Conservation (phyloP, 1,284 basidiomycete genomes). For the Golubevia sp. region DNA sequence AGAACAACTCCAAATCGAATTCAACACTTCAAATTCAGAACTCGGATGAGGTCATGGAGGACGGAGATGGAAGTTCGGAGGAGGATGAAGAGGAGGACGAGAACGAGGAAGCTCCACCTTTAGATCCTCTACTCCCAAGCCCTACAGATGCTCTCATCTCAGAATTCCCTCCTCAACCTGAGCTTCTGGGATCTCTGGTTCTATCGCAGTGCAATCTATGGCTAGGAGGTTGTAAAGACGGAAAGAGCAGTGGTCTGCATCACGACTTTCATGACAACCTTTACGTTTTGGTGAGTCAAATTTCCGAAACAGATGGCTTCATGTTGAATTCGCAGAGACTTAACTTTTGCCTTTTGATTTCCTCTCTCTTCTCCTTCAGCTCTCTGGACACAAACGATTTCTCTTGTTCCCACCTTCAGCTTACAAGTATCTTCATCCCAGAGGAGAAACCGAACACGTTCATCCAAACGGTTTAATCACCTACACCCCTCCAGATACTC, state of each 20-base stretch:
- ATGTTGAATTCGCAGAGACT: no score
- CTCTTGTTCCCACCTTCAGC: constrained; percentile 55
- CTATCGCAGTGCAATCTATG: constrained; percentile 59
- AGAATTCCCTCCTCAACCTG: constrained; percentile 48
- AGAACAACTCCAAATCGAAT: no score
- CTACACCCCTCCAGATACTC: constrained; percentile 28
- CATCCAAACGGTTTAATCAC: constrained; percentile 53
- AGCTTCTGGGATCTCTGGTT: constrained; percentile 46
- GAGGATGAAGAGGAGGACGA: constrained; percentile 15
- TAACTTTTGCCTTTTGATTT: not conserved
- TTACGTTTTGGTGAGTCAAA: constrained; percentile 35
- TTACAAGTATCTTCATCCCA: constrained; percentile 35
- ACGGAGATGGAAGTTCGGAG: not conserved
- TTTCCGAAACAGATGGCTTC: no score
- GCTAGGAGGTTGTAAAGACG: constrained; percentile 44
- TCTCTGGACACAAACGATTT: constrained; percentile 55
- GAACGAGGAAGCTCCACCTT: constrained; percentile 6
- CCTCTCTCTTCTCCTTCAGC: constrained; percentile 3
- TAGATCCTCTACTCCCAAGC: constrained; percentile 46
- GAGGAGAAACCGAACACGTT: constrained; percentile 32
- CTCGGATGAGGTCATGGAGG: not conserved
- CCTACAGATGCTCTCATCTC: constrained; percentile 42
- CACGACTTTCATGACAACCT: constrained; percentile 61
- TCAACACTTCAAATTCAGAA: no score
- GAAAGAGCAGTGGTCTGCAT: constrained; percentile 48